Base-by-base conservation (phyloP, 78 protist species). In the Diacronema lutheri region DNA sequence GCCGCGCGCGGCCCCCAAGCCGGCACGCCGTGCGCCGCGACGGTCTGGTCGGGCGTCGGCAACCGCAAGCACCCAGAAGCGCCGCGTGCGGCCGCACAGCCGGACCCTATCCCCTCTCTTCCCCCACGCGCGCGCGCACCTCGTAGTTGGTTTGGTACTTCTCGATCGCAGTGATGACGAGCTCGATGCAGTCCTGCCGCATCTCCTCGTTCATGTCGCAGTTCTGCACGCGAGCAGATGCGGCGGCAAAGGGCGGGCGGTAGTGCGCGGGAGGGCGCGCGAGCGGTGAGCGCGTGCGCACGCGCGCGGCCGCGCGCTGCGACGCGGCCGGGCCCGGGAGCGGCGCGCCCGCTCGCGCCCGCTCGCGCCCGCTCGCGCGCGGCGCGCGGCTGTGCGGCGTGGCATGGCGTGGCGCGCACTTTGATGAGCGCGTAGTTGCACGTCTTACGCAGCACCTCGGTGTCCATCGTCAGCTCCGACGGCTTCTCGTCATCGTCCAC, bases 121-220 rank as follows among this genome's bases (percentile, higher is more conserved):
- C n/a, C 50, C 50, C 50, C 50, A 9, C 7, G 50, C 50, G 50
- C 50, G 50, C 50, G 50, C 7, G 16, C 73, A 41, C 58, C 58
- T 71, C 79, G 58, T 41, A 71, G 57, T 41, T 41, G 35, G 19
- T 1, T 26, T 6, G 29, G 20, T 41, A 71, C 20, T 23, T 4
- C 35, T 71, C 79, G 37, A 5, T n/a, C 57, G 79, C 79, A 0
- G 79, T 71, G 58, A 41, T 41, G 13, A 71, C 58, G 16, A 71
- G 29, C 4, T 71, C 79, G 35, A 71, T 56, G 38, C 58, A 71
- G 14, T 71, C 79, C 57, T 23, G 31, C 46, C 79, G 55, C 79
- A 71, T 71, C 56, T 71, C 79, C 21, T 71, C 79, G 57, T 71
- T 71, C 79, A 71, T 71, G 20, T 71, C 79, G 57, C 79, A 71